Conservation (phyloP, 768 basidiomycete species). For the Suillus sp. region DNA sequence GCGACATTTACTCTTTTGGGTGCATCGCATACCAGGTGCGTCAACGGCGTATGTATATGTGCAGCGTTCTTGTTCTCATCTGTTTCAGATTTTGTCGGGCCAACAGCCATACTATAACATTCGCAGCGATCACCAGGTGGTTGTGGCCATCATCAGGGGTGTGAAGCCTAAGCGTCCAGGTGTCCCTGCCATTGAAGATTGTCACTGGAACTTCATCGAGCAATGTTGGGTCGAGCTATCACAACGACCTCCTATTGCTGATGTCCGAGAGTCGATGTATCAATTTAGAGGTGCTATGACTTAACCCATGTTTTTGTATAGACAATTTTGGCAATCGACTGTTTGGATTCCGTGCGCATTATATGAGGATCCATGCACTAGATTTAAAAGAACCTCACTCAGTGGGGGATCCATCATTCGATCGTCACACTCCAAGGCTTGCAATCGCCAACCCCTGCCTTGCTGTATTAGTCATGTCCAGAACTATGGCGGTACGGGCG, state of each 20-base stretch:
- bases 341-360: not conserved
- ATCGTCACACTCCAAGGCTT: not conserved
- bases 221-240: slow-evolving; percentile 36
- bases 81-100: slow-evolving; percentile 6
- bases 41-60: not conserved
- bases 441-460: not conserved
- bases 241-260: not conserved
- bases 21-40: slow-evolving; percentile 31
- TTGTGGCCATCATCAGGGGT: slow-evolving; percentile 18
- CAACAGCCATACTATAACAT: slow-evolving; percentile 5
- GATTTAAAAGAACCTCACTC: not conserved
- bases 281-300: not conserved
- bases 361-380: not conserved
- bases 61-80: not conserved
- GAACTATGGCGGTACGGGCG: not conserved
- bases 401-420: not conserved
- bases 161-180: slow-evolving; percentile 24
- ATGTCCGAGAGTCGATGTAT: not conserved
- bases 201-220: slow-evolving; percentile 44
- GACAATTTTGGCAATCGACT: not conserved
- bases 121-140: slow-evolving; percentile 10
- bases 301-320: not conserved
- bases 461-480: not conserved
- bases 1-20: slow-evolving; percentile 18
- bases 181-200: slow-evolving; percentile 38